Evolutionary conservation across 225 moss, liverwort and hornwort genomes (phyloP).

Genomic region (Polytrichum formosum): DNA sequence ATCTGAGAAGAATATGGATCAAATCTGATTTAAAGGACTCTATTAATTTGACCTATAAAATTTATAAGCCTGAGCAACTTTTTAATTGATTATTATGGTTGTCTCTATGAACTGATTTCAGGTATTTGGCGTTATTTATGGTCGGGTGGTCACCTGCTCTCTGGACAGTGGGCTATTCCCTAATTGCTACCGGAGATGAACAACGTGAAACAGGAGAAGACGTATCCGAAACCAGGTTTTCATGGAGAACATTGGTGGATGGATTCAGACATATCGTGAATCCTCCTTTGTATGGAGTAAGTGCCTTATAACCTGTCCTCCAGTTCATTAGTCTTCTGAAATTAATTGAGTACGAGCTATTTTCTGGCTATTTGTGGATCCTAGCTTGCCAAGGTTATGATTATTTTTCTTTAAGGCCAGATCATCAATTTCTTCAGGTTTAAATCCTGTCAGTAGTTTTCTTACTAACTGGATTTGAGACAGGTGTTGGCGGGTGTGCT

Average conservation of each 20-base stretch:
- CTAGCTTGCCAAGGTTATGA: too few species aligned
- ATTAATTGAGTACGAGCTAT: background rate
- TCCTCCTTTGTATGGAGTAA: slow-evolving; percentile 86
- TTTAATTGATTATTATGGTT: too few species aligned
- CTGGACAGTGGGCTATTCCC: slow-evolving; percentile 77
- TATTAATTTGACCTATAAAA: too few species aligned
- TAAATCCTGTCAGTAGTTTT: background rate
- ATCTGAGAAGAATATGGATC: too few species aligned
- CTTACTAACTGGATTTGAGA: slow-evolving; percentile 1
- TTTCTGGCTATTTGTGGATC: background rate
- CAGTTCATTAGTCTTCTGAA: background rate
- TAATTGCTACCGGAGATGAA: slow-evolving; percentile 74
- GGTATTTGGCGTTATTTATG: slow-evolving; percentile 92
- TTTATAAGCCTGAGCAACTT: too few species aligned
- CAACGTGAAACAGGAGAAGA: slow-evolving; percentile 24
- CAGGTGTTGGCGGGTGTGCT: slow-evolving; percentile 72
- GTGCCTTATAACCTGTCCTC: slow-evolving; percentile 9
- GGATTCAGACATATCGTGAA: slow-evolving; percentile 62
- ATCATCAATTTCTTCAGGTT: background rate
- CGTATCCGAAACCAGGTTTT: slow-evolving; percentile 9
- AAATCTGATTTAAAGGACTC: too few species aligned
- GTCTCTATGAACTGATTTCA: slow-evolving; percentile 13
- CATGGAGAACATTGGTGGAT: slow-evolving; percentile 36
- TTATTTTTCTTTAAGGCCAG: background rate
- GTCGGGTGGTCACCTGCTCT: slow-evolving; percentile 90